Conservation (phyloP, 164 flowering plant species). For the Akebia trifoliata region DNA sequence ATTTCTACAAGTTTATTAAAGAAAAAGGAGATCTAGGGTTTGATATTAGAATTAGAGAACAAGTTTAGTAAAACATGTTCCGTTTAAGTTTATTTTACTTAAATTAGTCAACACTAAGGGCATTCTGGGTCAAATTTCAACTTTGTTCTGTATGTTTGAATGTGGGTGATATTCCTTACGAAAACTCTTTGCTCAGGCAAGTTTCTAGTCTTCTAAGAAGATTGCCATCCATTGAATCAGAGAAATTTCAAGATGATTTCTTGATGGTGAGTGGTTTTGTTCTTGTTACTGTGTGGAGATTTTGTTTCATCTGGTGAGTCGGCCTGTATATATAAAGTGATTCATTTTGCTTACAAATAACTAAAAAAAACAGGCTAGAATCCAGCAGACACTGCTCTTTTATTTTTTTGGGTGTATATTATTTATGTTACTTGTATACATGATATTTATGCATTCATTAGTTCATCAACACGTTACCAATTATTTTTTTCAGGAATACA, state of each 20-base stretch:
- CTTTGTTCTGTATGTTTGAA: not conserved
- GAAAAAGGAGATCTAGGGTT: too few relatives aligned
- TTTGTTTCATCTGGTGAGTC: not conserved
- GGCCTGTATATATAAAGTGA: not conserved
- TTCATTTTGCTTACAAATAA: not conserved
- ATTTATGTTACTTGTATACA: not conserved
- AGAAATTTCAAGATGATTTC: slow-evolving; percentile 92
- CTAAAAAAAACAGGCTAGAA: not conserved
- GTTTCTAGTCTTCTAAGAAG: slow-evolving; percentile 90
- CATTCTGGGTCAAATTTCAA: too few relatives aligned
- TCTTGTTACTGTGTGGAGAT: too few relatives aligned
- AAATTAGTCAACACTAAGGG: not conserved
- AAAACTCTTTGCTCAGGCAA: slow-evolving; percentile 81
- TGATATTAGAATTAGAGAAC: too few relatives aligned
- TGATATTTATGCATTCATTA: not conserved
- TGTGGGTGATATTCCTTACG: slow-evolving; percentile 80
- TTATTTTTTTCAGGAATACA: slow-evolving; percentile 64
- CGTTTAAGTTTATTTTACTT: too few relatives aligned
- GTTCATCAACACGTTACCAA: not conserved
- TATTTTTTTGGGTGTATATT: not conserved
- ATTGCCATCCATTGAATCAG: slow-evolving; percentile 85
- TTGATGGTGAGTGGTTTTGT: slow-evolving; percentile 62
- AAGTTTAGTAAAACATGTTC: too few relatives aligned
- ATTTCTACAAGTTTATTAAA: too few relatives aligned
- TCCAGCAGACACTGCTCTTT: not conserved